Evolutionary conservation across 768 basidiomycete species (phyloP).

Genomic region (Hericium rajendrae): DNA sequence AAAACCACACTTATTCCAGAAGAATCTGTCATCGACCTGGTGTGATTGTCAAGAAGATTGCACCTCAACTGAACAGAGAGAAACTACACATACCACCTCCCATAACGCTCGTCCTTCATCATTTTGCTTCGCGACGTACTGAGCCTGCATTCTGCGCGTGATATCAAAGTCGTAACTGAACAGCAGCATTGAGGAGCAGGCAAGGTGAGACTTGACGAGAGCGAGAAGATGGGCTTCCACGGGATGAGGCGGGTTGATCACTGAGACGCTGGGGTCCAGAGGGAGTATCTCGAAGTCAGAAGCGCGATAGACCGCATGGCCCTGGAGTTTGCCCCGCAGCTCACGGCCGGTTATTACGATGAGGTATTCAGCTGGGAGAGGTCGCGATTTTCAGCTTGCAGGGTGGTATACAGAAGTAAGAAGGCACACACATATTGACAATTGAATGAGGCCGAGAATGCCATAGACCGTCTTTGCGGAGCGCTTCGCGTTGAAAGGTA

Average conservation of each 20-base stretch:
- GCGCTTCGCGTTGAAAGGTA: conserved; percentile 47
- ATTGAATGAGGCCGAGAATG: conserved; percentile 67
- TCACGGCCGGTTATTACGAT: conserved; percentile 81
- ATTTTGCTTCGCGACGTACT: conserved; percentile 49
- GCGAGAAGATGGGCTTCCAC: conserved; percentile 83
- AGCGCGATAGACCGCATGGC: conserved; percentile 81
- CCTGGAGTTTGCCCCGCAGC: conserved; percentile 67
- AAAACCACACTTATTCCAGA: conserved; percentile 78
- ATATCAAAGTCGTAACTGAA: conserved; percentile 90
- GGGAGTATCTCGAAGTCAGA: conserved; percentile 90
- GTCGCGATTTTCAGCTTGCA: neutral
- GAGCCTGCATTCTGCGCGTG: conserved; percentile 78
- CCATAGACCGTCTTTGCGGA: conserved; percentile 63
- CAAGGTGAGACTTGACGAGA: conserved; percentile 78
- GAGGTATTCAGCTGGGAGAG: conserved; percentile 76
- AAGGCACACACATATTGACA: conserved; percentile 51
- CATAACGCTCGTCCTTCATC: conserved; percentile 53
- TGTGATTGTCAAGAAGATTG: neutral
- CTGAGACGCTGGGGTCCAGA: conserved; percentile 60
- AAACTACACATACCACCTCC: conserved; percentile 52
- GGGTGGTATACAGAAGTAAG: neutral
- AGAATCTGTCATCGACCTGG: conserved; percentile 91
- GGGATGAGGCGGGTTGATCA: conserved; percentile 63
- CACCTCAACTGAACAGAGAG: neutral
- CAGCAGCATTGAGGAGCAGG: conserved; percentile 75